A percentile compares a stretch with the other conserved stretches of the same genome.
Evolutionary conservation across 78 protist species (phyloP).

Genomic region (Isochrysis galbana): DNA sequence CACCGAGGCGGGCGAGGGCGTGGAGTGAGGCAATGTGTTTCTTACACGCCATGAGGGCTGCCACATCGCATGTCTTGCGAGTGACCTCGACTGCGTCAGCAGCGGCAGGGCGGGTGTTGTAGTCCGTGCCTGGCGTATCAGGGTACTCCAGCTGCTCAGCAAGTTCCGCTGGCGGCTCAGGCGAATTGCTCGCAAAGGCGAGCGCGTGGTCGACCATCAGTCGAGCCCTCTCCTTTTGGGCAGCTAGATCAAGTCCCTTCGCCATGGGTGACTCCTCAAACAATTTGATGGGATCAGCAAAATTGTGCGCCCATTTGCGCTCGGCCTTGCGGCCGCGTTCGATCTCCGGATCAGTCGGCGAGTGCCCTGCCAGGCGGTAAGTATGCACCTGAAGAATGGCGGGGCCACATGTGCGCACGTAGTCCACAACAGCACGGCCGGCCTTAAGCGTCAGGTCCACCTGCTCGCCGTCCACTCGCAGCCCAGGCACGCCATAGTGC

Average conservation of each 20-base stretch:
- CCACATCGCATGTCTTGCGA: background rate
- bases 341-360: slow-evolving; percentile 50
- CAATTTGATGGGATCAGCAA: slow-evolving; percentile 34
- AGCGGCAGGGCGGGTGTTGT: slow-evolving; percentile 2
- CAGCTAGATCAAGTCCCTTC: background rate
- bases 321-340: slow-evolving; percentile 49
- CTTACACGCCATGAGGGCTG: background rate
- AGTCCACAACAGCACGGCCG: slow-evolving; percentile 40
- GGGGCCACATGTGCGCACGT: slow-evolving; percentile 29
- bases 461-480: slow-evolving; percentile 15
- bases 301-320: slow-evolving; percentile 38
- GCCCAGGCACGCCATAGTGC: slow-evolving; percentile 49
- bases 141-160: slow-evolving; percentile 51
- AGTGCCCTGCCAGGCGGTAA: slow-evolving; percentile 40
- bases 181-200: slow-evolving; percentile 15
- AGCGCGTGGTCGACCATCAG: background rate
- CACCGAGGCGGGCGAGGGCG: background rate
- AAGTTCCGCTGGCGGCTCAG: slow-evolving; percentile 20
- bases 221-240: background rate
- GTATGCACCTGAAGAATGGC: slow-evolving; percentile 25
- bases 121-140: slow-evolving; percentile 26
- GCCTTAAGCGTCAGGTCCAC: background rate
- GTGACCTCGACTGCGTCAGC: slow-evolving; percentile 22
- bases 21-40: slow-evolving; percentile 4
- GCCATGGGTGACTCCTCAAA: background rate